Conservation (phyloP, 2,329 filamentous ascomycete species). For the Venturia aucupariae region DNA sequence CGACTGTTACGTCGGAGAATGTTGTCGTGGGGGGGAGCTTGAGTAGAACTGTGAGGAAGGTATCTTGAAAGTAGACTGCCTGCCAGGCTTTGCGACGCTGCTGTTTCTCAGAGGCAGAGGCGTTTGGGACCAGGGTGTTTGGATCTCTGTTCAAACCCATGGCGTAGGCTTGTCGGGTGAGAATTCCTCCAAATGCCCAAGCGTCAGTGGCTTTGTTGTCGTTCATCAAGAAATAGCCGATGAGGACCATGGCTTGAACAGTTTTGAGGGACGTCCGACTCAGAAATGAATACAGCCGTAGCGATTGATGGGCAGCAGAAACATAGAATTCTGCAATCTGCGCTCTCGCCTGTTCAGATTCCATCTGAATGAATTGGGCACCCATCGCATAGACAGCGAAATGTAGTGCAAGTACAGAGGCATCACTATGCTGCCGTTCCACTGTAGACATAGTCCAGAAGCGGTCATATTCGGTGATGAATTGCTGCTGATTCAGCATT, state of each 20-base stretch:
- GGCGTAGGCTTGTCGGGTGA: slow-evolving; percentile 70
- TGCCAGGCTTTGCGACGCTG: slow-evolving; percentile 74
- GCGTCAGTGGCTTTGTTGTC: slow-evolving; percentile 77
- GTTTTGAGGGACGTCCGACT: slow-evolving; percentile 64
- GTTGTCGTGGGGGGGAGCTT: slow-evolving; percentile 70
- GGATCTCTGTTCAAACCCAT: slow-evolving; percentile 75
- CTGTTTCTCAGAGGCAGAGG: slow-evolving; percentile 64
- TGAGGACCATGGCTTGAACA: slow-evolving; percentile 73
- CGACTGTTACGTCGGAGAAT: slow-evolving; percentile 69
- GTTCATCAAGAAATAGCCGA: slow-evolving; percentile 77
- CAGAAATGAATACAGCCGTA: slow-evolving; percentile 67
- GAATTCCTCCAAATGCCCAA: slow-evolving; percentile 70
- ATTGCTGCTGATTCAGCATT: slow-evolving; percentile 66
- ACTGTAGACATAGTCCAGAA: slow-evolving; percentile 57
- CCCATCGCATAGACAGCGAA: slow-evolving; percentile 71
- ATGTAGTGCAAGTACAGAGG: slow-evolving; percentile 60
- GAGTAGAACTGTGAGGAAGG: slow-evolving; percentile 68
- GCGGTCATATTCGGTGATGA: slow-evolving; percentile 68
- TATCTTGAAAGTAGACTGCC: slow-evolving; percentile 71
- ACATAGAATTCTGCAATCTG: slow-evolving; percentile 76
- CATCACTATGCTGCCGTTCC: slow-evolving; percentile 55
- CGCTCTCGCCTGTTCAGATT: slow-evolving; percentile 52
- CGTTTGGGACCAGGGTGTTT: slow-evolving; percentile 59
- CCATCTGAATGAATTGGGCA: slow-evolving; percentile 61
- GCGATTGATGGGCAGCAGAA: slow-evolving; percentile 67